A percentile compares a stretch with the other conserved stretches of the same genome.
These are phyloP conservation scores for Leccinum broughii DNA, from an alignment of 768 basidiomycete genomes.

Conservation along the genomic window DNA sequence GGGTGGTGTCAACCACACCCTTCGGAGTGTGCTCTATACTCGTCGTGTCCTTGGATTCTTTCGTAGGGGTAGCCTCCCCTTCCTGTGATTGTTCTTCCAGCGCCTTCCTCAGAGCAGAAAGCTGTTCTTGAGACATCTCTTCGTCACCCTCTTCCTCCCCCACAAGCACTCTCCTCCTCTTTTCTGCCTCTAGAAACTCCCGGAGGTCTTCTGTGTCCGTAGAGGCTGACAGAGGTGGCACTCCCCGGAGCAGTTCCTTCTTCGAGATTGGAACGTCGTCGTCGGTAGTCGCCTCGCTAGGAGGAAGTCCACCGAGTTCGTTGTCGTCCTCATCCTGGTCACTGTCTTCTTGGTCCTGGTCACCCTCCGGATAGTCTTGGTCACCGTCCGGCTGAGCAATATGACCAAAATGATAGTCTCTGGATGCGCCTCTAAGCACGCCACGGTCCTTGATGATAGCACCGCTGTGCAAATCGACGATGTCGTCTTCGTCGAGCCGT, in stretches of 20 bases:
- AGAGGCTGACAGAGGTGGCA: constrained; percentile 47
- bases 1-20: constrained; percentile 17
- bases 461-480: constrained; percentile 64
- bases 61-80: constrained; percentile 10
- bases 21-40: constrained; percentile 2
- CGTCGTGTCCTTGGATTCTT: constrained; percentile 7
- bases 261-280: constrained; percentile 32
- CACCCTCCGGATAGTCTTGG: constrained; percentile 40
- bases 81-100: constrained; percentile 14
- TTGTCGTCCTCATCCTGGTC: constrained; percentile 56
- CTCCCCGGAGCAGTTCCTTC: constrained; percentile 35
- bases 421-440: constrained; percentile 47
- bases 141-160: constrained; percentile 30
- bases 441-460: constrained; percentile 71
- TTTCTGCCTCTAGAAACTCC: constrained; percentile 69
- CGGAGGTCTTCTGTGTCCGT: constrained; percentile 61
- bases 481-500: constrained; percentile 75
- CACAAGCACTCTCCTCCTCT: constrained; percentile 43
- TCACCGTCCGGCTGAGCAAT: constrained; percentile 43
- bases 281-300: constrained; percentile 26
- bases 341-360: constrained; percentile 45
- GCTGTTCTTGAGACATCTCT: constrained; percentile 24
- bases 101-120: constrained; percentile 16
- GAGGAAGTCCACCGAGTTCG: constrained; percentile 56
- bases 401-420: constrained; percentile 51